Conservation (phyloP, 2,329 filamentous ascomycete genomes). For the Aspergillus sergii region DNA sequence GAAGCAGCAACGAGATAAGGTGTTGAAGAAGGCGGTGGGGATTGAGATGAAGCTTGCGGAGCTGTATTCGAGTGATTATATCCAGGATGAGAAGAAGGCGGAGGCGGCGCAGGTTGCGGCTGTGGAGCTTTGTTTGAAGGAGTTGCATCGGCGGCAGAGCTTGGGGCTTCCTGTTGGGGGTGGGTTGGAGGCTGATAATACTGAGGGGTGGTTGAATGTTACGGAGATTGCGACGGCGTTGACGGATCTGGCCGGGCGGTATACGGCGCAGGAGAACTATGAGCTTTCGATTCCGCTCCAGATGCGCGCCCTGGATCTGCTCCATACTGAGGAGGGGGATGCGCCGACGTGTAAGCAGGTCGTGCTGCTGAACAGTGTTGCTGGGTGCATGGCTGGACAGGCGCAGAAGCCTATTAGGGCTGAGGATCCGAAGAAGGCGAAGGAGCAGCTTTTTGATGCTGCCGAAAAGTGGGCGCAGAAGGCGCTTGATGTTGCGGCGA, state of each 20-base stretch:
- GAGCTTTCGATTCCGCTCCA: constrained; percentile 84
- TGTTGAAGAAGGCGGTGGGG: constrained; percentile 73
- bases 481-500: constrained; percentile 67
- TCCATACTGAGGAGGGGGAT: constrained; percentile 48
- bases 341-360: constrained; percentile 73
- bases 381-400: constrained; percentile 49
- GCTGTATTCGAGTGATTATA: constrained; percentile 75
- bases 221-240: constrained; percentile 39
- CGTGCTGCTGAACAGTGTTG: constrained; percentile 65
- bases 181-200: constrained; percentile 49
- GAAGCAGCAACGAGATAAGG: constrained; percentile 58
- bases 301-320: constrained; percentile 77
- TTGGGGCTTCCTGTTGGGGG: constrained; percentile 69
- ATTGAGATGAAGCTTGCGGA: constrained; percentile 83
- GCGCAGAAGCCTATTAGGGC: constrained; percentile 33
- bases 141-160: constrained; percentile 67
- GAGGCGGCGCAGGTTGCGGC: constrained; percentile 78
- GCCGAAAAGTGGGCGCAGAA: constrained; percentile 79
- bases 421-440: constrained; percentile 50
- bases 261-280: constrained; percentile 72
- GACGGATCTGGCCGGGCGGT: constrained; percentile 72
- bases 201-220: constrained; percentile 41
- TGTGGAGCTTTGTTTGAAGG: constrained; percentile 76
- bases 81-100: constrained; percentile 72
- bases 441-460: constrained; percentile 66